These are phyloP conservation scores for Hymenotorrendiella dingleyae DNA, from an alignment of 2,329 filamentous ascomycete species.

Conservation along the genomic window DNA sequence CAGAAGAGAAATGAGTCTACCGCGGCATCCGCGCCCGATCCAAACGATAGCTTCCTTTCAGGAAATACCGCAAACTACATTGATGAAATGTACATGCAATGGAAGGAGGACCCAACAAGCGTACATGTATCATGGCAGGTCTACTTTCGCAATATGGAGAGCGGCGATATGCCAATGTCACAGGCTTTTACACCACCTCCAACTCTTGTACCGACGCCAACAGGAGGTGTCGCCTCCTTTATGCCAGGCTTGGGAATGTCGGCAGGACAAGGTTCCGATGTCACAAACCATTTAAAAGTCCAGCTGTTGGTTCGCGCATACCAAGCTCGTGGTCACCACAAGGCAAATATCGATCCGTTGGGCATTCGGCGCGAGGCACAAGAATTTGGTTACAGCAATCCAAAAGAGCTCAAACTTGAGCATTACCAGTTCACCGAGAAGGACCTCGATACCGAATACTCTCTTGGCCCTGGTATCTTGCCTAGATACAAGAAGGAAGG, in stretches of 20 bases:
- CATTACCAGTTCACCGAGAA: constrained; percentile 94
- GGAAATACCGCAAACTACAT: constrained; percentile 98
- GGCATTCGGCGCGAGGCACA: constrained; percentile 83
- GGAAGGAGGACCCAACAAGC: constrained; percentile 88
- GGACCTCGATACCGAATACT: constrained; percentile 88
- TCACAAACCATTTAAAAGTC: constrained; percentile 96
- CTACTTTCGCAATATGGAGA: constrained; percentile 99
- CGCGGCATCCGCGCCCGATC: constrained; percentile 56
- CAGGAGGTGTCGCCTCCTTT: constrained; percentile 69
- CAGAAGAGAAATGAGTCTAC: constrained; percentile 52
- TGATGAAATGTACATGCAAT: constrained; percentile 98
- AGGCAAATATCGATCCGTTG: constrained; percentile 93
- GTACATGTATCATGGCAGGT: constrained; percentile 98
- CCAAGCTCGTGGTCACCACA: constrained; percentile 96
- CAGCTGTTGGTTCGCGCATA: constrained; percentile 96
- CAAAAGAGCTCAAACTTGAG: constrained; percentile 86
- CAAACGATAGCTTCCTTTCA: constrained; percentile 93
- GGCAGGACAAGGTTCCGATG: constrained; percentile 66
- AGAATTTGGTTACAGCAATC: constrained; percentile 79
- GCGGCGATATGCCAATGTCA: constrained; percentile 93
- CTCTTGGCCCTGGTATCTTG: constrained; percentile 87
- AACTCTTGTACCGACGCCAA: constrained; percentile 77
- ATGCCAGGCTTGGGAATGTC: constrained; percentile 63
- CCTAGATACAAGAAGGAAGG: constrained; percentile 86
- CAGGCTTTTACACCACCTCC: constrained; percentile 96